A percentile compares a stretch with the other conserved stretches of the same genome.
phyloP scores from a whole-genome alignment of 1,284 basidiomycete species.

The Ceratobasidium sp. region DNA sequence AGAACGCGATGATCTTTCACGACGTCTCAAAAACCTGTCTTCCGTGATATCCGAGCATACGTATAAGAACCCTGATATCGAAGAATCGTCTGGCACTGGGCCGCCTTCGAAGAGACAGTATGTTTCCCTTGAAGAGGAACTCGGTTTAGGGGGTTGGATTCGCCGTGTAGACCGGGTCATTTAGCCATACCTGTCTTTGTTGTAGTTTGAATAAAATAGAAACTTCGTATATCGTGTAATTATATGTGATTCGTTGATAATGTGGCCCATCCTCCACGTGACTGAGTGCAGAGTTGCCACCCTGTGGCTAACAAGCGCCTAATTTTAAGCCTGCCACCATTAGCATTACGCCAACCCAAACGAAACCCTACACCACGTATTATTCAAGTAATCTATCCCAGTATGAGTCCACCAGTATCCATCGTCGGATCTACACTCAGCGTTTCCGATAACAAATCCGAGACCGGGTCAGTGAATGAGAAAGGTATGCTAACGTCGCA shows the following conservation, averaged over 20 bases:
- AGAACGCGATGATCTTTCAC: not conserved
- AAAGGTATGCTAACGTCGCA: not conserved
- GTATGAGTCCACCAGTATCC: not conserved
- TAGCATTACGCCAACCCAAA: too few relatives aligned
- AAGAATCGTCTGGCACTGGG: not conserved
- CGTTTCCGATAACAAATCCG: not conserved
- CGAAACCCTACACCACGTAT: too few relatives aligned
- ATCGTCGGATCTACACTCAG: not conserved
- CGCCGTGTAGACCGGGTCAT: not conserved
- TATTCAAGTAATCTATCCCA: too few relatives aligned
- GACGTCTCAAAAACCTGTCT: not conserved
- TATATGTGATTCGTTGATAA: not conserved
- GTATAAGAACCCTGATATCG: not conserved
- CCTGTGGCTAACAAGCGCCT: not conserved
- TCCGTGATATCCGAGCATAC: too few relatives aligned
- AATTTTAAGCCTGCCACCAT: too few relatives aligned
- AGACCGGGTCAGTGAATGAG: not conserved
- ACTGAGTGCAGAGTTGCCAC: not conserved
- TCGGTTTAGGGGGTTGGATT: slow-evolving; percentile 8
- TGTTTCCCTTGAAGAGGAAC: not conserved
- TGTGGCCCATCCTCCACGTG: not conserved
- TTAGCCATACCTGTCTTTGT: not conserved
- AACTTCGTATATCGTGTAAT: too few relatives aligned
- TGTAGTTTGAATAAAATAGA: not conserved
- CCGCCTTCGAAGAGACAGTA: not conserved